Evolutionary conservation across 2,329 filamentous ascomycete genomes (phyloP), one percentile per base, ranked within the genome.

Genomic region (Colletotrichum chlorophyti): DNA sequence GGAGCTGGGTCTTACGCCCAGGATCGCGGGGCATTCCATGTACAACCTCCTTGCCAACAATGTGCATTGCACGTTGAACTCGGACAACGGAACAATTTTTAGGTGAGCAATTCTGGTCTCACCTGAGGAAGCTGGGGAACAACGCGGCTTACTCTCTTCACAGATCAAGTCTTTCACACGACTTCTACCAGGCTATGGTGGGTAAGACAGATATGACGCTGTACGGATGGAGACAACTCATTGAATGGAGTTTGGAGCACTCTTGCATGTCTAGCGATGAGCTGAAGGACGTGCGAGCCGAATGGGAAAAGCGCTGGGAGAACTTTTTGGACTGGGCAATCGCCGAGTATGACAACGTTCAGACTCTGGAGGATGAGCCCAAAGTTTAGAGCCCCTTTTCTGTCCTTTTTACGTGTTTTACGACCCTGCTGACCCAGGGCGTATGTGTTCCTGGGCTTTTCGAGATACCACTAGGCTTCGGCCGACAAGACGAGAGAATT

Each of bases 151-250:
- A n/a, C n/a, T n/a, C n/a, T n/a, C 17, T 43, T 34, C 23, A 43
- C 55, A 90, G 87, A 62, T 91, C 89, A 12, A 86, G 86, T 2
- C 79, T 92, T 38, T 88, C 87, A 1, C 88, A 91, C 63, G 90
- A 93, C 67, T 91, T 92, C 68, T 92, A 91, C 69, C 90, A 93
- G 68, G 81, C 88, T 58, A 85, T 92, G 79, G 81, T 90, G 7
- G 90, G 89, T 43, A 85, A 85, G 40, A 77, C 80, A 11, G 80
- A 84, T 55, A 90, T 92, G 81, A 83, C 80, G 15, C 71, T 93
- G 0, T 84, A 84, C 62, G 89, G 89, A 38, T 90, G 89, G 86
- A 88, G 88, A 68, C 88, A 91, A 70, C 79, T 89, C 19, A 77
- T 78, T 14, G 72, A 82, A 63, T 88, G 86, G 86, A 88, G 85